A percentile compares a stretch with the other conserved stretches of the same genome.
Evolutionary conservation across 306 rosid species (phyloP).

Genomic region (Rosa lucieae): DNA sequence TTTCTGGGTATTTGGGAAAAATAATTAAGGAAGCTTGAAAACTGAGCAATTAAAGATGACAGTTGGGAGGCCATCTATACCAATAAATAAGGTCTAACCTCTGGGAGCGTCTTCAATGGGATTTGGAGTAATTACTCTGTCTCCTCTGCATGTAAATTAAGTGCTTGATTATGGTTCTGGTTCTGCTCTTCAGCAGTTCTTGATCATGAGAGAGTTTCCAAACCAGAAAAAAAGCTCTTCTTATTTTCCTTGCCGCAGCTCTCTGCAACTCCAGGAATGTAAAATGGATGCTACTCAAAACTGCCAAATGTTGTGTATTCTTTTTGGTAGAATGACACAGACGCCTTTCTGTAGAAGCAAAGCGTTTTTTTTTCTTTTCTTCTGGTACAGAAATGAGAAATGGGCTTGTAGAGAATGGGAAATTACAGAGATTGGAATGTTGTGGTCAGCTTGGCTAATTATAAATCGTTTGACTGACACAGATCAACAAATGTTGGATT

Average conservation of each 20-base stretch:
- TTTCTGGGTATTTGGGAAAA: constrained; percentile 9
- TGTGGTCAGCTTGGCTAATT: constrained; percentile 15
- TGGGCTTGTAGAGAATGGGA: not conserved
- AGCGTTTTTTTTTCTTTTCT: not conserved
- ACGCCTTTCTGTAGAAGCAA: not conserved
- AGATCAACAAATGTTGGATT: not conserved
- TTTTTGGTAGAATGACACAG: not conserved
- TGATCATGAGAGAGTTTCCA: not conserved
- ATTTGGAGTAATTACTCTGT: constrained; percentile 13
- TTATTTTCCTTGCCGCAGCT: not conserved
- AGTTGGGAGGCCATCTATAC: constrained; percentile 63
- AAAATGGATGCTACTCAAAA: not conserved
- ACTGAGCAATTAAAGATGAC: constrained; percentile 52
- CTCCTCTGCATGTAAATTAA: constrained; percentile 1
- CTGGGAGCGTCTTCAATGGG: constrained; percentile 17
- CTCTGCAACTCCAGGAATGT: not conserved
- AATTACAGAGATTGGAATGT: constrained; percentile 11
- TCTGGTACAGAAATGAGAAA: constrained; percentile 5
- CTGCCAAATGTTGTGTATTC: not conserved
- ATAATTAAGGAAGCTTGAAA: constrained; percentile 2
- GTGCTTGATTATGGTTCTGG: not conserved
- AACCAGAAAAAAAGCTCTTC: not conserved
- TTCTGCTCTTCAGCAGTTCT: not conserved
- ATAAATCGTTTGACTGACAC: constrained; percentile 15
- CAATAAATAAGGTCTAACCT: constrained; percentile 45